Base-by-base conservation (phyloP, 164 flowering plant genomes). In the Cinnamomum chago region DNA sequence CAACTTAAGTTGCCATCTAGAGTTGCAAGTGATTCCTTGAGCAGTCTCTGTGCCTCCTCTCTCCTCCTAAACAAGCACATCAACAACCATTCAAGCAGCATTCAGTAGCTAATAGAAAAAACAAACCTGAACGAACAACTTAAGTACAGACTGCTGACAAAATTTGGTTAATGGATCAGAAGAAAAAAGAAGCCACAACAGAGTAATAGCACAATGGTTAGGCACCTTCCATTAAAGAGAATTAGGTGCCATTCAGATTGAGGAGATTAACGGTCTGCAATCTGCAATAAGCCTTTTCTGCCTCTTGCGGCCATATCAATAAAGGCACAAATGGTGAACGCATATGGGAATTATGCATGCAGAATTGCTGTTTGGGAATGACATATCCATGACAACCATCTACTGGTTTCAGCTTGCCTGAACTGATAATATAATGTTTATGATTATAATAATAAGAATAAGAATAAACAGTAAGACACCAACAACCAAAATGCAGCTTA, bases 31-130 rank as follows among this genome's bases (percentile, higher is more conserved):
- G 94, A 83, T 81, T 92, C 94, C 85, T 85, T 86, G 35, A 92
- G 92, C 70, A 90, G 89, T 78, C 73, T 83, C 65, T 89, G 96
- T 40, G 96, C 94, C 80, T 89, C 93, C 82, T 88, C 94, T 85
- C 95, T 87, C 84, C 94, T 88, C 85, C 98, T 93, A 73, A 23
- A 84, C 71, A 76, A 74, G 66, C 18, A 75, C 81, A 55, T 15
- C 78, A 67, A 62, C 24, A 65, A 55, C 9, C 67, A n/a, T 50
- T 73, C 33, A 71, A 65, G 50, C 33, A 18, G 20, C 69, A 33
- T 50, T 40, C 55, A 68, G 47, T 40, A 9, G 11, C 47, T 40
- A 7, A 9, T 9, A 40, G 47, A 40, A 40, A 40, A 40, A 40
- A n/a, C n/a, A n/a, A n/a, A 40, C 9, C 47, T 40, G 47, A 40